Evolutionary conservation across 495 filamentous ascomycete genomes (phyloP).

Genomic region (Aspergillus baeticus): DNA sequence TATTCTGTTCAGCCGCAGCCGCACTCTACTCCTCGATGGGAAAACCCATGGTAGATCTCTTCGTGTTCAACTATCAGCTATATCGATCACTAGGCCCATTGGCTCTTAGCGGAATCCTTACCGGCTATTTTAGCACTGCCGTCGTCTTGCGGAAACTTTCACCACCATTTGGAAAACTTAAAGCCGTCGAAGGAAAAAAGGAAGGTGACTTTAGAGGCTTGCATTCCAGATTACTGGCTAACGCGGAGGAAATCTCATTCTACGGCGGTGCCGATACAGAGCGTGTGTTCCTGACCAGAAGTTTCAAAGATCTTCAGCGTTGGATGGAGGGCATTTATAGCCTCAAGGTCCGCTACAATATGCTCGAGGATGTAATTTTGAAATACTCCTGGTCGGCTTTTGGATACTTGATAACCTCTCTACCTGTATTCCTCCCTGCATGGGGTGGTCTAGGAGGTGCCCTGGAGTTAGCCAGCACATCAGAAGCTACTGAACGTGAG

Average conservation of each 20-base stretch:
- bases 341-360: conserved; percentile 96
- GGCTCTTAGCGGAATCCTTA: conserved; percentile 78
- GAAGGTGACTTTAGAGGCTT: conserved; percentile 92
- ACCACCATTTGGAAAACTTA: conserved; percentile 93
- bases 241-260: conserved; percentile 98
- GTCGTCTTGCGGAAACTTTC: conserved; percentile 82
- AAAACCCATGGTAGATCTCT: conserved; percentile 92
- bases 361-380: conserved; percentile 95
- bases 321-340: conserved; percentile 98
- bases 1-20: conserved; percentile 93
- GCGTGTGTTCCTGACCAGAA: conserved; percentile 80
- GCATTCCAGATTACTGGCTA: conserved; percentile 89
- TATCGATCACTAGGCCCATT: conserved; percentile 89
- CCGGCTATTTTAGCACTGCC: conserved; percentile 91
- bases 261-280: conserved; percentile 95
- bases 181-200: conserved; percentile 87
- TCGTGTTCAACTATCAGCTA: conserved; percentile 96
- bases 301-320: conserved; percentile 84
- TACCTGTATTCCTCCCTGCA: conserved; percentile 92
- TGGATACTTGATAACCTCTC: conserved; percentile 87
- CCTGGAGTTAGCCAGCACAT: conserved; percentile 55
- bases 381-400: conserved; percentile 99
- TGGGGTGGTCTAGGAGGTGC: conserved; percentile 83
- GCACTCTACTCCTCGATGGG: conserved; percentile 92
- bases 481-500: conserved; percentile 58